Evolutionary conservation across 202 grass and related monocot genomes (phyloP), one percentile per base, ranked within the genome.

Genomic region (Saccharum hybrid): DNA sequence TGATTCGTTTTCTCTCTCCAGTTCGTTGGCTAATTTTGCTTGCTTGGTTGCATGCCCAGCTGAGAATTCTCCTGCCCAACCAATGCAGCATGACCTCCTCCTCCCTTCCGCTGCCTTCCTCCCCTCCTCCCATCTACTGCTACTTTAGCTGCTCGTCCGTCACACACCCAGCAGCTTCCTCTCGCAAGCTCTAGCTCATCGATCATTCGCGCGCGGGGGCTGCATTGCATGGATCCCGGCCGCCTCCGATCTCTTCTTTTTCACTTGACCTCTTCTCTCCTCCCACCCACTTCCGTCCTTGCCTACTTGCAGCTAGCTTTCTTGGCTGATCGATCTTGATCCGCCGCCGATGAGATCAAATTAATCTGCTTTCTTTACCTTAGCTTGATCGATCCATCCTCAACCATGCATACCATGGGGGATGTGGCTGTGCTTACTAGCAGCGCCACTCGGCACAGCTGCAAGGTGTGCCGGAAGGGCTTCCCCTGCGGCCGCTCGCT

Each of bases 381-480:
- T 41, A 46, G 3, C 46, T 49, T 23, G 22, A 46, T 84, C 86
- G 38, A 42, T 39, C 34, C 46, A 54, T 36, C 28, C 3, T 19
- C 6, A 2, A 1, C 26, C 26, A 63, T 31, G 19, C 11, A 21
- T 19, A 6, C 62, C 75, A 84, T 88, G 81, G 70, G 31, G 8
- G 70, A 75, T 59, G 70, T 75, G 82, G 52, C 18, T 1, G 63
- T 84, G 69, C 81, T 88, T 51, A 68, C 12, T 62, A 74, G 59
- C 23, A 68, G 75, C 33, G 43, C 82, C 62, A 70, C 56, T 54
- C 54, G 57, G 16, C 85, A 93, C 78, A 82, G 34, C 72, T 93
- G 91, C 64, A 93, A 90, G 82, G 87, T 90, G 15, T 93, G 91
- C 66, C 52, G 87, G 21, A 92, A 87, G 82, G 79, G 84, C 54